A percentile compares a stretch with the other conserved stretches of the same genome.
Evolutionary conservation across 78 protist species (phyloP).

Genomic region (Bigelowiella natans): DNA sequence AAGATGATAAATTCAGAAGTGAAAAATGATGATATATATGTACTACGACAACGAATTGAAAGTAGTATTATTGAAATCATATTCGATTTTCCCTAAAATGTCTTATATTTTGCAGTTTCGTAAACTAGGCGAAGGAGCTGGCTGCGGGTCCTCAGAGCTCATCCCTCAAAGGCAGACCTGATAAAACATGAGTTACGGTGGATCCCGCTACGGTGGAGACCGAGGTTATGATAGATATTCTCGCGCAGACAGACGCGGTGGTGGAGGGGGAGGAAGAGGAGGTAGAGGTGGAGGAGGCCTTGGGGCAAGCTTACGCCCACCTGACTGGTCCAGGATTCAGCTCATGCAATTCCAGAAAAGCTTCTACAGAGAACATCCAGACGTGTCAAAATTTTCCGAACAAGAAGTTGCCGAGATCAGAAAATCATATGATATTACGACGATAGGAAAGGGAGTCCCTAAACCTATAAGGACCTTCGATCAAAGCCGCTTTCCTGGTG

Average conservation of each 20-base stretch:
- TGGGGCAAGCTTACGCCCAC: neutral
- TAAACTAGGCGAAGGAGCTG: neutral
- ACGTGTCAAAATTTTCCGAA: neutral
- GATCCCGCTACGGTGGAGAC: neutral
- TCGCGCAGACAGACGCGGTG: neutral
- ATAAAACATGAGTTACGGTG: neutral
- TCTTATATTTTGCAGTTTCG: neutral
- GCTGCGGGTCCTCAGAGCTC: neutral
- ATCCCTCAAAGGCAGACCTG: neutral
- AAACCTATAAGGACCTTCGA: neutral
- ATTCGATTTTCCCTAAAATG: too few species aligned
- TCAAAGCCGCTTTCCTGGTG: neutral
- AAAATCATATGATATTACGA: neutral
- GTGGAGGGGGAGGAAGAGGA: neutral
- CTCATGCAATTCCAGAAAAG: neutral
- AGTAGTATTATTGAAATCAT: too few species aligned
- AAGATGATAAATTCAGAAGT: too few species aligned
- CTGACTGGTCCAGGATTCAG: neutral
- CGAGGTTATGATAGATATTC: neutral
- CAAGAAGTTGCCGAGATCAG: neutral
- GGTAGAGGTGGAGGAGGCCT: neutral
- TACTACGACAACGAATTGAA: too few species aligned
- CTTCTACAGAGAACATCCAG: constrained; percentile 8
- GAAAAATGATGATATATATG: too few species aligned
- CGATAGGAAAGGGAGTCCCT: neutral